Conservation (phyloP, 352 stramenopile species). For the Thalassiosira oceanica region DNA sequence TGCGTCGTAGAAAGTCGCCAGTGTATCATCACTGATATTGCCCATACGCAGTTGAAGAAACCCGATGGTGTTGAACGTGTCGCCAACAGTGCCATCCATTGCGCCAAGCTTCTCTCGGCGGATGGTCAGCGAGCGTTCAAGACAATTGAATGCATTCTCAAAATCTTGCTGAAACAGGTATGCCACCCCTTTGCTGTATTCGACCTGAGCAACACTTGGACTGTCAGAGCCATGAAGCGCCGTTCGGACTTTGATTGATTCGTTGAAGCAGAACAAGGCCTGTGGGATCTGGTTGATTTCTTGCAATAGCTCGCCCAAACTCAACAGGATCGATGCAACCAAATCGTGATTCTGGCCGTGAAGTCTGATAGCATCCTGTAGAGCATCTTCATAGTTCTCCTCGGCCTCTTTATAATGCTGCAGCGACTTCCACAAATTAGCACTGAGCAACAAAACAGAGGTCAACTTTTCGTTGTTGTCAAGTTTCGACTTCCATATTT, state of each 20-base stretch:
- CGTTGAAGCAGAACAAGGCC: slow-evolving; percentile 51
- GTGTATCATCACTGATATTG: slow-evolving; percentile 37
- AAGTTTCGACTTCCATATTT: slow-evolving; percentile 51
- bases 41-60: slow-evolving; percentile 49
- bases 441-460: slow-evolving; percentile 39
- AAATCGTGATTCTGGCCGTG: slow-evolving; percentile 39
- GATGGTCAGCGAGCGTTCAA: slow-evolving; percentile 33
- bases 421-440: slow-evolving; percentile 49
- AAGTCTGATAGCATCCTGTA: slow-evolving; percentile 41
- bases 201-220: slow-evolving; percentile 31
- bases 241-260: slow-evolving; percentile 36
- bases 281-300: slow-evolving; percentile 46
- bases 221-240: slow-evolving; percentile 23
- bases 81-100: slow-evolving; percentile 40
- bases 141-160: slow-evolving; percentile 26
- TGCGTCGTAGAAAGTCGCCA: slow-evolving; percentile 30
- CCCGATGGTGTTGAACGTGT: slow-evolving; percentile 60
- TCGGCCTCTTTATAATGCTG: slow-evolving; percentile 31
- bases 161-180: slow-evolving; percentile 41
- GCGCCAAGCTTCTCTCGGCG: slow-evolving; percentile 34
- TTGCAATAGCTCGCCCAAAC: slow-evolving; percentile 52
- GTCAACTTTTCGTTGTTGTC: slow-evolving; percentile 43
- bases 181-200: slow-evolving; percentile 54
- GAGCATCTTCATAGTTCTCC: slow-evolving; percentile 42
- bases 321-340: slow-evolving; percentile 39